Percentiles rank a stretch among this genome's conserved stretches.
Evolutionary conservation across 2,329 filamentous ascomycete species (phyloP).

Genomic region (Nemania abortiva): DNA sequence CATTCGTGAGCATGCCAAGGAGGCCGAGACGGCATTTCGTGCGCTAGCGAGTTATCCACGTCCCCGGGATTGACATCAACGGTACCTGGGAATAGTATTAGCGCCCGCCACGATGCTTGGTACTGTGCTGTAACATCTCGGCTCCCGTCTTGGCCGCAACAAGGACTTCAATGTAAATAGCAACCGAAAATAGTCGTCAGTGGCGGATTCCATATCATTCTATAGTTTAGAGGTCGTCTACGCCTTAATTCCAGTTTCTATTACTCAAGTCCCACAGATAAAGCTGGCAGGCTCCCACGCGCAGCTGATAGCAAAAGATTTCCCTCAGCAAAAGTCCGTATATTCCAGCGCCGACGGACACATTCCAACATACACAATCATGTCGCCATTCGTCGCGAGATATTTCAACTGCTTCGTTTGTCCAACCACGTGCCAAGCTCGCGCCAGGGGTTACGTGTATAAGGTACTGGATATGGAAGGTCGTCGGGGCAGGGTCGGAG

Average conservation of each 20-base stretch:
- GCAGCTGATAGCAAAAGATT: slow-evolving; percentile 4
- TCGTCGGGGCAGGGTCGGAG: slow-evolving; percentile 21
- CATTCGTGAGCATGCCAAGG: slow-evolving; percentile 14
- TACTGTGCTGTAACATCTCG: slow-evolving; percentile 33
- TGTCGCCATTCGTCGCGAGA: slow-evolving; percentile 33
- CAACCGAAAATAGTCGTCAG: background rate
- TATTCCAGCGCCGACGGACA: slow-evolving; percentile 5
- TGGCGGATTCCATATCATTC: background rate
- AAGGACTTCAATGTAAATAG: background rate
- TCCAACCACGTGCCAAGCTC: slow-evolving; percentile 22
- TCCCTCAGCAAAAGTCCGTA: slow-evolving; percentile 1
- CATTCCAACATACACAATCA: slow-evolving; percentile 25
- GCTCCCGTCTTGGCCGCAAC: slow-evolving; percentile 6
- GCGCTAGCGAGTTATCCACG: slow-evolving; percentile 21
- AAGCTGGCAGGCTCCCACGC: background rate
- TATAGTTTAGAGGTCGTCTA: background rate
- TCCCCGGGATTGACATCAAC: slow-evolving; percentile 15
- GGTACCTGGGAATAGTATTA: slow-evolving; percentile 6
- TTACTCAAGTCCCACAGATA: background rate
- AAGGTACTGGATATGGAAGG: slow-evolving; percentile 30
- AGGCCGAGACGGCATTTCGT: slow-evolving; percentile 28
- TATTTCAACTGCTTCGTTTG: slow-evolving; percentile 20
- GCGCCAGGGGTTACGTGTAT: slow-evolving; percentile 24
- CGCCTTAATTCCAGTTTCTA: background rate
- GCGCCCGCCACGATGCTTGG: slow-evolving; percentile 27